Evolutionary conservation across 495 filamentous ascomycete species (phyloP), one percentile per base, ranked within the genome.

Genomic region (Daldinia decipiens): DNA sequence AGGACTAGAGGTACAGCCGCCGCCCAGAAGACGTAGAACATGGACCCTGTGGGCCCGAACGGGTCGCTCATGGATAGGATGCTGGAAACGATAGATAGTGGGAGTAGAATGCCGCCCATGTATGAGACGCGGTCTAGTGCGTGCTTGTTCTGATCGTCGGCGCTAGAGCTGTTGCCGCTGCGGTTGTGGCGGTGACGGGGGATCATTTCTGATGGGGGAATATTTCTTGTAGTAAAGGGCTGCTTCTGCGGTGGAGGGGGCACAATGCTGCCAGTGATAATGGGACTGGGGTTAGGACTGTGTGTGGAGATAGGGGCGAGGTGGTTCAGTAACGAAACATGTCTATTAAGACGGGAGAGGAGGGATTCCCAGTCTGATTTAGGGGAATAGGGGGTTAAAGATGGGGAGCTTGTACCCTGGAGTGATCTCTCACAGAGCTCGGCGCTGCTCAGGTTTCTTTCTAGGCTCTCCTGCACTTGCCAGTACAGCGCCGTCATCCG

Each of bases 21-120:
- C 1, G 77, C 80, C 81, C 81, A 83, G 59, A 83, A 83, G 0
- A 83, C 66, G 58, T 59, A 83, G 77, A 82, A 82, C 64, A 68
- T 66, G 53, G 43, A 12, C 3, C 74, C 77, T 38, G 68, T 70
- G 0, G 81, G 79, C 9, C 72, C 74, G 62, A 76, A 83, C 19
- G 73, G 69, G 36, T 82, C 79, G 36, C 74, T 78, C 79, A 83
- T 83, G 0, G 77, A 77, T 8, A 82, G 75, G 58, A 83, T 77
- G n/a, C 79, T 71, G 0, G 79, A 80, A 6, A 82, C 76, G 51
- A 83, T 74, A 32, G 79, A 77, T 7, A 83, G 63, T 5, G 81
- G 81, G 5, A 83, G 72, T 5, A 83, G 73, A 2, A 83, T 67
- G 0, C 81, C 81, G 65, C 79, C 81, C 56, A 83, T 72, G 70